Evolutionary conservation across 306 rosid genomes (phyloP).

Genomic region (Quercus variabilis): DNA sequence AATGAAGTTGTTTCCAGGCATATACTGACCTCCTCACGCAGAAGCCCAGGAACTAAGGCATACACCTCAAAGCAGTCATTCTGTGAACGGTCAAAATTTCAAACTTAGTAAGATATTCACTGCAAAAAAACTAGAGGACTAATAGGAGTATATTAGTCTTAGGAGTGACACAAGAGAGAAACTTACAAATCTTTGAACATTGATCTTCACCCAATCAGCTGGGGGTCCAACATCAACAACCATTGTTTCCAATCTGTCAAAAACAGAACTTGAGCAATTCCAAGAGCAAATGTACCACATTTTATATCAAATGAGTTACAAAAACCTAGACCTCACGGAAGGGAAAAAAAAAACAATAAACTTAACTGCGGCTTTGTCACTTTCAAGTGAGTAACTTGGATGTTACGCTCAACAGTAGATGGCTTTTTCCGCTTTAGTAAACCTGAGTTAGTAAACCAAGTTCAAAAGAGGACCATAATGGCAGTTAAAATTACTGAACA

Average conservation of each 20-base stretch:
- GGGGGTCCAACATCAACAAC: conserved; percentile 93
- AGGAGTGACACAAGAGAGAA: conserved; percentile 9
- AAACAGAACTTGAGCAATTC: conserved; percentile 6
- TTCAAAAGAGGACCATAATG: conserved; percentile 1
- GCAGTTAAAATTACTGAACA: background rate
- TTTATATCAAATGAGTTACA: background rate
- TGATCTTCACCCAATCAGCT: conserved; percentile 98
- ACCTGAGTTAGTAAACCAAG: conserved; percentile 44
- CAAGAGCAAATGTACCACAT: conserved; percentile 14
- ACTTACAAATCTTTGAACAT: conserved; percentile 91
- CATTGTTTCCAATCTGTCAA: conserved; percentile 70
- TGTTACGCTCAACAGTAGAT: conserved; percentile 58
- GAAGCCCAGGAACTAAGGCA: conserved; percentile 98
- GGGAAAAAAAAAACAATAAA: background rate
- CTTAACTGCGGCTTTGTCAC: conserved; percentile 83
- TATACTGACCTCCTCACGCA: conserved; percentile 86
- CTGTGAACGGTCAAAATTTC: conserved; percentile 43
- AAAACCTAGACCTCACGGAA: background rate
- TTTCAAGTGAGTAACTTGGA: conserved; percentile 74
- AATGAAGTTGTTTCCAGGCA: conserved; percentile 6
- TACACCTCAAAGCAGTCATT: conserved; percentile 95
- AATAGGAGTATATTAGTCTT: background rate
- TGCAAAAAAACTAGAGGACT: background rate
- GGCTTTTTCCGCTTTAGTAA: conserved; percentile 81
- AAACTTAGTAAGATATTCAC: conserved; percentile 14